Evolutionary conservation across 305 asterid species (phyloP), one percentile per base, ranked within the genome.

Genomic region (Fraxinus floribunda): DNA sequence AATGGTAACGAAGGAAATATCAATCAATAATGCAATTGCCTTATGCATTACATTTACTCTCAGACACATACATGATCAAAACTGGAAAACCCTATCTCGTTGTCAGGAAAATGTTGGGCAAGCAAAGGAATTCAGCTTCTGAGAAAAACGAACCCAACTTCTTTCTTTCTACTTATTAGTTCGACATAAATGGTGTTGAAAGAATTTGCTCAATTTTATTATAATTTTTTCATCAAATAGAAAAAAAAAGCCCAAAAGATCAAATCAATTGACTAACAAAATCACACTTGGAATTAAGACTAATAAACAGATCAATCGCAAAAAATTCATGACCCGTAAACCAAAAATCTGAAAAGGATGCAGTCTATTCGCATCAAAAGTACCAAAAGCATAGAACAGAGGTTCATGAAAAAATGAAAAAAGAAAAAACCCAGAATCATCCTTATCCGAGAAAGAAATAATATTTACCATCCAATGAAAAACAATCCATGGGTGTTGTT

Each of bases 381-480:
- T 73, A 84, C 86, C 88, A 87, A 76, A 76, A 76, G 10, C 60
- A 83, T 20, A 86, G n/a, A 66, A 29, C 75, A 68, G 3, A 64
- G 10, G 79, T 30, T 32, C 6, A 32, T 64, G 76, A 76, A 49
- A 46, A 62, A 81, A 41, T 38, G 32, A 11, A 73, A 46, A 60
- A 32, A 83, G 7, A 62, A 34, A 41, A 41, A 41, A 10, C 75
- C 18, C 57, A 60, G 22, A 39, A 81, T 75, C 34, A 80, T 72
- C 18, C 44, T 52, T 5, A 72, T 11, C 29, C 30, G 64, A 5
- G 36, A 73, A 62, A 66, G 29, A 30, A 78, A 52, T 75, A 86
- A 86, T 88, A 83, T 76, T 85, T 83, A 90, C 91, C 90, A 84
- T 90, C 88, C 85, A 84, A 85, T 9, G 90, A 83, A 52, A 85